These are phyloP conservation scores for Neoarthrinium moseri DNA, from an alignment of 2,329 filamentous ascomycete genomes.

Conservation along the genomic window DNA sequence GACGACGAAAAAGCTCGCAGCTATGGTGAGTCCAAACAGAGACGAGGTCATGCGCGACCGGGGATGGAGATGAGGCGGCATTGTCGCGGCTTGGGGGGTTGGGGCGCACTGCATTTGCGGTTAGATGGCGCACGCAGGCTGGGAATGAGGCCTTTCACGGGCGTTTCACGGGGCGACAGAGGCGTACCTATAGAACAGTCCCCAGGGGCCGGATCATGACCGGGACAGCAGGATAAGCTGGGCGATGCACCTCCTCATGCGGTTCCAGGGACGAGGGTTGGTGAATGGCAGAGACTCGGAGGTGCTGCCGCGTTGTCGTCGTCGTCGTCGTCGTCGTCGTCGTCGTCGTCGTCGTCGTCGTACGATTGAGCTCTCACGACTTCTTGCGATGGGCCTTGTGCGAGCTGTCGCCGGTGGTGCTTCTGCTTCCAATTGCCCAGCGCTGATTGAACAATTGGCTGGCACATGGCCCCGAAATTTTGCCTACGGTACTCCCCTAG, in stretches of 20 bases:
- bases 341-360: background rate
- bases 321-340: background rate
- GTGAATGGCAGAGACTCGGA: background rate
- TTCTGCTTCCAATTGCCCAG: constrained; percentile 2
- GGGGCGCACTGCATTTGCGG: no score
- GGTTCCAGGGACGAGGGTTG: background rate
- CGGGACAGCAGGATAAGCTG: no score
- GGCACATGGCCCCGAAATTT: no score
- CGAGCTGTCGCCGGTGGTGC: no score
- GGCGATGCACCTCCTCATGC: no score
- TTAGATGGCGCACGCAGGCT: no score
- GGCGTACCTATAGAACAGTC: background rate
- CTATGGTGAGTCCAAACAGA: constrained; percentile 89
- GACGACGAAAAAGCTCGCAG: constrained; percentile 89
- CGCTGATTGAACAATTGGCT: constrained; percentile 6
- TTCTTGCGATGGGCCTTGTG: no score
- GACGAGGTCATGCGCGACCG: constrained; percentile 91
- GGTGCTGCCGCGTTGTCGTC: background rate
- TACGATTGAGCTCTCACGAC: background rate
- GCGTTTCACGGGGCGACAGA: no score
- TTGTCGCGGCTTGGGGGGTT: constrained; percentile 31
- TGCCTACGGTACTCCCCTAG: no score
- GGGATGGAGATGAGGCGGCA: constrained; percentile 89
- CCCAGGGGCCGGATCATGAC: constrained; percentile 1
- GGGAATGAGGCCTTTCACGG: no score